Conservation (phyloP, 1,139 yeast species). For the Saccharomyces hybrid region DNA sequence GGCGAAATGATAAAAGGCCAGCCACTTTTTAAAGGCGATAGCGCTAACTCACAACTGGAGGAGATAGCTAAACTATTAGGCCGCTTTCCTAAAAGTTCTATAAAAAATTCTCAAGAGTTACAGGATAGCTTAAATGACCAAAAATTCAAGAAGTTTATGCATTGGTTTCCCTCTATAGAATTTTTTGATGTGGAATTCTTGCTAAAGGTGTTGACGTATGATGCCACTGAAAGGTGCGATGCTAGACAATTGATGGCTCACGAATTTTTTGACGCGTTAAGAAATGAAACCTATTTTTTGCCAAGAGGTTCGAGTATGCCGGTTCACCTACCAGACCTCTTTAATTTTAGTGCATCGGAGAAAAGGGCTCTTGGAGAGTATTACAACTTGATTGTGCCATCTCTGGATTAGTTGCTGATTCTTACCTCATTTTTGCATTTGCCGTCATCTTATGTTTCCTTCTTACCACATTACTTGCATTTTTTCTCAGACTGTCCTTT, state of each 20-base stretch:
- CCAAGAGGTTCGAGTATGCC: background rate
- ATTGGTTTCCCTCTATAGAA: background rate
- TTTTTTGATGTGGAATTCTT: background rate
- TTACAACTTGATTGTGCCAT: background rate
- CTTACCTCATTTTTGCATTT: background rate
- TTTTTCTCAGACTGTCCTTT: background rate
- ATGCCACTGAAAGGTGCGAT: background rate
- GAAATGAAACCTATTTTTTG: background rate
- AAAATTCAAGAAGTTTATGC: background rate
- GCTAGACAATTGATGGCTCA: background rate
- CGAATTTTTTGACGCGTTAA: background rate
- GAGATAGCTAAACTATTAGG: background rate
- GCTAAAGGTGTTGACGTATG: background rate
- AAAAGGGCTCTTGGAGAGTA: background rate
- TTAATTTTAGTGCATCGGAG: background rate
- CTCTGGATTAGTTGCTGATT: background rate
- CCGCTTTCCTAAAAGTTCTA: background rate
- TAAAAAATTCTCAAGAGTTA: background rate
- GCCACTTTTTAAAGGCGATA: background rate
- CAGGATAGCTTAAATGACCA: background rate
- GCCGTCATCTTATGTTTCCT: background rate
- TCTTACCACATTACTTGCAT: background rate
- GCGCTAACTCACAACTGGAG: background rate
- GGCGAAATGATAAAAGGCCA: constrained; percentile 41
- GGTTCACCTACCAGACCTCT: background rate